Percentiles rank a stretch among this genome's conserved stretches.
phyloP scores from a whole-genome alignment of 2,329 filamentous ascomycete species.

The Alternaria hordeiaustralica region DNA sequence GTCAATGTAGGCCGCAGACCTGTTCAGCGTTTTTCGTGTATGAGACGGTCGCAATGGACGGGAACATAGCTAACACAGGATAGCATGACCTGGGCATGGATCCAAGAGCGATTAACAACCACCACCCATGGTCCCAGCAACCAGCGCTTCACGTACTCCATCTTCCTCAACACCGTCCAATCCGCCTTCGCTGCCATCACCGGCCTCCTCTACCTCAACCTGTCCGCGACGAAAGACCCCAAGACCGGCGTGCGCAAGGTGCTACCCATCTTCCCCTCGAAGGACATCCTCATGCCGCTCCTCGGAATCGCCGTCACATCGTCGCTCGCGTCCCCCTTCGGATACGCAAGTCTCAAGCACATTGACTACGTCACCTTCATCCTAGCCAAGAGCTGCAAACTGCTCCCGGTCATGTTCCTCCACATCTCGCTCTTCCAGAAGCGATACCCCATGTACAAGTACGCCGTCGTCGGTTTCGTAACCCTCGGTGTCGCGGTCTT shows the following conservation, averaged over 20 bases:
- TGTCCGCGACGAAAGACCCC: conserved; percentile 62
- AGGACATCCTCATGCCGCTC: conserved; percentile 76
- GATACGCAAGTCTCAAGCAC: conserved; percentile 88
- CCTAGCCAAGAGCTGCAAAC: conserved; percentile 96
- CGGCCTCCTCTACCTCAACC: conserved; percentile 79
- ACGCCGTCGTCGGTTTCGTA: conserved; percentile 88
- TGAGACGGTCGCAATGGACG: background rate
- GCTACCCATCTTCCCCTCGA: conserved; percentile 76
- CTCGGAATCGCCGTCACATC: conserved; percentile 85
- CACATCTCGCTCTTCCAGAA: conserved; percentile 91
- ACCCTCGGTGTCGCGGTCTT: conserved; percentile 94
- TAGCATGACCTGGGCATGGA: conserved; percentile 89
- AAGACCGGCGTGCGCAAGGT: conserved; percentile 36
- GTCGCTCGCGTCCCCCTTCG: conserved; percentile 91
- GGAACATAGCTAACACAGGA: conserved; percentile 8
- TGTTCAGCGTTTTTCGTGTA: background rate
- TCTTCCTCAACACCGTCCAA: conserved; percentile 96
- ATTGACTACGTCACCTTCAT: conserved; percentile 99
- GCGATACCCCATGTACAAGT: conserved; percentile 94
- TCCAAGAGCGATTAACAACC: conserved; percentile 97
- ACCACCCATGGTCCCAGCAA: conserved; percentile 75
- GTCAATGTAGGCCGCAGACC: background rate
- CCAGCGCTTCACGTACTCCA: conserved; percentile 83
- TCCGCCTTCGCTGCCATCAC: conserved; percentile 85
- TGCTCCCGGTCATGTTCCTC: conserved; percentile 97